A percentile compares a stretch with the other conserved stretches of the same genome.
Evolutionary conservation across 768 basidiomycete genomes (phyloP).

Genomic region (Psilocybe cyanescens): DNA sequence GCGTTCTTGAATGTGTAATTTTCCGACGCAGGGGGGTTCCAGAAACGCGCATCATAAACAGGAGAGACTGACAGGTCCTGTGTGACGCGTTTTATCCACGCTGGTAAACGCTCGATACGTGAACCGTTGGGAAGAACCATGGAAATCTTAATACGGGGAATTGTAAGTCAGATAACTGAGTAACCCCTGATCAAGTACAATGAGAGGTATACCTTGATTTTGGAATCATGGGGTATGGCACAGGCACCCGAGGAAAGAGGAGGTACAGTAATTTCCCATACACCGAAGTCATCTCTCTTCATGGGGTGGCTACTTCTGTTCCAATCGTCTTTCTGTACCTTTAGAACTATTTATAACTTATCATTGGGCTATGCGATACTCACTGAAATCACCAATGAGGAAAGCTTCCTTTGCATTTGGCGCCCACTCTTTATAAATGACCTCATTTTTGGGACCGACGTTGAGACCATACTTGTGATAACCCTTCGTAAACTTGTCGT

Average conservation of each 20-base stretch:
- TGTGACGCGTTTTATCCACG: slow-evolving; percentile 95
- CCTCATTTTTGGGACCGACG: slow-evolving; percentile 63
- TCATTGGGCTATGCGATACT: slow-evolving; percentile 34
- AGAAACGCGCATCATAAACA: slow-evolving; percentile 96
- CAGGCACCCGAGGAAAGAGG: slow-evolving; percentile 68
- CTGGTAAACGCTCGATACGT: slow-evolving; percentile 89
- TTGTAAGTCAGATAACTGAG: not conserved
- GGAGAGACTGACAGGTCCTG: slow-evolving; percentile 91
- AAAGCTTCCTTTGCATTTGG: slow-evolving; percentile 83
- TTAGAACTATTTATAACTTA: slow-evolving; percentile 9
- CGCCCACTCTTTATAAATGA: slow-evolving; percentile 95
- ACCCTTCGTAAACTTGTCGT: slow-evolving; percentile 77
- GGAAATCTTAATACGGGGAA: slow-evolving; percentile 66
- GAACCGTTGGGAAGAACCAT: slow-evolving; percentile 81
- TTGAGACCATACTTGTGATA: slow-evolving; percentile 84
- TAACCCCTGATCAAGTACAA: not conserved
- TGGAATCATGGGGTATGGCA: slow-evolving; percentile 93
- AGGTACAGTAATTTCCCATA: slow-evolving; percentile 86
- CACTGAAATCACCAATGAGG: slow-evolving; percentile 97
- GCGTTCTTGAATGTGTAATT: slow-evolving; percentile 83
- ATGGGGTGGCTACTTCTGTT: slow-evolving; percentile 83
- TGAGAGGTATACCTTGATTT: slow-evolving; percentile 75
- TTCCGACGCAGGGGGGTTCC: slow-evolving; percentile 85
- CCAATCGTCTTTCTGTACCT: slow-evolving; percentile 73
- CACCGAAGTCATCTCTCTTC: slow-evolving; percentile 82